These are phyloP conservation scores for Sphagnurus paluster DNA, from an alignment of 1,284 basidiomycete species.

Conservation along the genomic window DNA sequence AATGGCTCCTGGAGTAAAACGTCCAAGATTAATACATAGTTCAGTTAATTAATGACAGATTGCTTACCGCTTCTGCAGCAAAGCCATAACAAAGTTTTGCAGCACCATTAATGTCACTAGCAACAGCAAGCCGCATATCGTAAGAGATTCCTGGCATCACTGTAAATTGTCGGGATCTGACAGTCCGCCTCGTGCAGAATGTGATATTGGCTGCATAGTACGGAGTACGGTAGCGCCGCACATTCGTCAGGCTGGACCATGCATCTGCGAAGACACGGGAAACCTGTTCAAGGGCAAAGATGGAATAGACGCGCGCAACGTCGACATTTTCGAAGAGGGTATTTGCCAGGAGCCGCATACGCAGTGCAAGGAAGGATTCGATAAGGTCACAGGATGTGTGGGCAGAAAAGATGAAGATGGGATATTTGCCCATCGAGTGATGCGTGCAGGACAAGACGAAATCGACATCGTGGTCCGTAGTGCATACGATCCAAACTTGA, in stretches of 20 bases:
- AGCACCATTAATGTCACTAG: slow-evolving; percentile 3
- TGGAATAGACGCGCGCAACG: slow-evolving; percentile 12
- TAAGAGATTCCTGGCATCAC: slow-evolving; percentile 11
- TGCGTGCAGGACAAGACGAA: slow-evolving; percentile 13
- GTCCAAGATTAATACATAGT: background rate
- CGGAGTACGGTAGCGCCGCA: slow-evolving; percentile 2
- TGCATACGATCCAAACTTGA: slow-evolving; percentile 17
- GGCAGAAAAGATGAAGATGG: slow-evolving; percentile 13
- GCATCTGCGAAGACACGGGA: slow-evolving; percentile 5
- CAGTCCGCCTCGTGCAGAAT: slow-evolving; percentile 9
- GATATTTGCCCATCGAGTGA: slow-evolving; percentile 12
- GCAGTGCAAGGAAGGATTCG: background rate
- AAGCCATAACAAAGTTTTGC: slow-evolving; percentile 15
- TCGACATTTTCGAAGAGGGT: slow-evolving; percentile 4
- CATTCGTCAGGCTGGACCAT: slow-evolving; percentile 9
- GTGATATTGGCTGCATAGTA: slow-evolving; percentile 16
- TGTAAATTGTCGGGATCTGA: slow-evolving; percentile 9
- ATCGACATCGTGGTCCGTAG: slow-evolving; percentile 7
- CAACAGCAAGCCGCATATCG: slow-evolving; percentile 9
- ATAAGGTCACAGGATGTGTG: background rate
- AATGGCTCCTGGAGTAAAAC: slow-evolving; percentile 13
- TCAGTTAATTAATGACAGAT: background rate
- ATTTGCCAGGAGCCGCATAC: slow-evolving; percentile 5
- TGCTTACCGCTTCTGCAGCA: slow-evolving; percentile 12
- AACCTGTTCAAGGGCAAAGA: slow-evolving; percentile 11